Base-by-base conservation (phyloP, 345 rosid genomes). In the Brassica incana region DNA sequence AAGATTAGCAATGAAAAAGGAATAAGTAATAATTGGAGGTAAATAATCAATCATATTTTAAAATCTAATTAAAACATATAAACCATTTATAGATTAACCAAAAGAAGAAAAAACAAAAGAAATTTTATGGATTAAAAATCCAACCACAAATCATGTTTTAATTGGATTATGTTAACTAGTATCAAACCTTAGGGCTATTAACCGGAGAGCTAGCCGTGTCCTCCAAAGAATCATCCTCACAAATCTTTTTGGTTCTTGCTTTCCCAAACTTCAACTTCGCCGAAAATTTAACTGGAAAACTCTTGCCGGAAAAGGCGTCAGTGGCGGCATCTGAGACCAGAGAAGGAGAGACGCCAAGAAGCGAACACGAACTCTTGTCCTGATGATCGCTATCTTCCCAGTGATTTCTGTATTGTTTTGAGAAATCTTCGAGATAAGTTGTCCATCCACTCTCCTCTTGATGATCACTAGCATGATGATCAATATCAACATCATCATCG, bases 141-240 rank as follows among this genome's bases (percentile, higher is more conserved):
- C 4, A 67, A 61, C 12, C 5, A 61, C 61, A 54, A 63, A 43
- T 29, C 18, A 72, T 35, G 38, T 73, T 72, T 14, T 66, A 30
- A 1, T 50, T 61, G 32, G 71, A 38, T 74, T 35, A 43, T 59
- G 60, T 54, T n/a, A 68, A 67, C 14, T 70, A 69, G 59, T 80
- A 27, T 43, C 73, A 35, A 72, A 90, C 97, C 92, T 90, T 91
- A 68, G 96, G 94, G 77, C 92, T 89, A 61, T 85, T 89, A 62
- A 86, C 90, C 77, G 97, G 96, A 77, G 98, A 94, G 73, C 90
- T 94, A 64, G 97, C 98, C 71, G 98, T 94, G 69, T 94, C 98
- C 78, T 94, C 97, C 82, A 94, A 85, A 59, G 94, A 90, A 74
- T 91, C 94, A 80, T 91, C 97, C 32, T 76, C 77, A 2, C 56